Evolutionary conservation across 1,139 yeast species (phyloP), one percentile per base, ranked within the genome.

Genomic region (Hemisphaericaspora lyxosophila): DNA sequence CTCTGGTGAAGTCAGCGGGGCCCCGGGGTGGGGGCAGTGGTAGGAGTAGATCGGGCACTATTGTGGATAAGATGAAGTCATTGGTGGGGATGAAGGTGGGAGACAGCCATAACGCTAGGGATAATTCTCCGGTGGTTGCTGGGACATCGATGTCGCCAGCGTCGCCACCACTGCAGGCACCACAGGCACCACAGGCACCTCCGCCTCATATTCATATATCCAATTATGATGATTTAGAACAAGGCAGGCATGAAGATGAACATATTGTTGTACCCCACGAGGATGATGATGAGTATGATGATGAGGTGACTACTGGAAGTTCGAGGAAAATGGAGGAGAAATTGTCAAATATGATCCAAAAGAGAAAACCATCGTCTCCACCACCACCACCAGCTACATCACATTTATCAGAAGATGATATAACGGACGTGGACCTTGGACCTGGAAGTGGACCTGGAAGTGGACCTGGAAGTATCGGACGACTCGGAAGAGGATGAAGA

Each of bases 51-150:
- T 61, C 73, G 1, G 53, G 56, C 2, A 58, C 73, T 13, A 55
- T 69, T 31, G 62, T 70, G 23, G 64, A 56, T 24, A 69, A 61
- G 47, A 82, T 82, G 1, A 62, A 79, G 31, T 64, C 75, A 2
- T 64, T 67, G 29, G 81, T 80, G 20, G 84, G 84, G 12, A 45
- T 77, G 35, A 74, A 67, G 40, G n/a, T n/a, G n/a, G n/a, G n/a
- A n/a, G n/a, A n/a, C n/a, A n/a, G n/a, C n/a, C n/a, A n/a, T n/a
- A n/a, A n/a, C n/a, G n/a, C n/a, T n/a, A n/a, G n/a, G n/a, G n/a
- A n/a, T n/a, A n/a, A n/a, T n/a, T n/a, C n/a, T n/a, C 44, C 16
- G 25, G 4, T 14, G 12, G 12, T 18, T 14, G 13, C 33, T 19
- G 18, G 8, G 11, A n/a, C n/a, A n/a, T n/a, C n/a, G n/a, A n/a